Evolutionary conservation across 805 yeast genomes (phyloP).

Genomic region (Metschnikowia santaceciliae): DNA sequence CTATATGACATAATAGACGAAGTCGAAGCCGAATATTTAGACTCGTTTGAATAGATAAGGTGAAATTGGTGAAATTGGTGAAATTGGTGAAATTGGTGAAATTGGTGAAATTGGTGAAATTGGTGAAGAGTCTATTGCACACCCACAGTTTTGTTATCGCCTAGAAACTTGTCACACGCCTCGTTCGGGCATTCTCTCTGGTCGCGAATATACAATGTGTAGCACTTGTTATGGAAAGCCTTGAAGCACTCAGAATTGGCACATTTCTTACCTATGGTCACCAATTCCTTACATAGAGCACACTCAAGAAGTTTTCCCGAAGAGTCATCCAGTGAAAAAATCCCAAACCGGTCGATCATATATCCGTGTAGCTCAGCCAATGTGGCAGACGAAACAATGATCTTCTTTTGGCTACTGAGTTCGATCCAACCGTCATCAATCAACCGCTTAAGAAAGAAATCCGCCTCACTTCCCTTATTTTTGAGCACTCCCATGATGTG

Average conservation of each 20-base stretch:
- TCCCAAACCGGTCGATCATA: constrained; percentile 42
- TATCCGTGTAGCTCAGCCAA: constrained; percentile 46
- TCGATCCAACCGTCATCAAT: constrained; percentile 54
- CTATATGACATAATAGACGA: constrained; percentile 85
- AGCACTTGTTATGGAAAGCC: constrained; percentile 50
- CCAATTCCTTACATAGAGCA: constrained; percentile 48
- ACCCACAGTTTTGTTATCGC: constrained; percentile 3
- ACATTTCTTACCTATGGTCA: constrained; percentile 45
- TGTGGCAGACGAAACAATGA: constrained; percentile 39
- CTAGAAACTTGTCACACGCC: constrained; percentile 6
- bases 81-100: background rate
- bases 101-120: no score
- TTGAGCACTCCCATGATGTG: constrained; percentile 22
- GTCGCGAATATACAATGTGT: constrained; percentile 34
- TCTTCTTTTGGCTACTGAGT: constrained; percentile 24
- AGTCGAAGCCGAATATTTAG: constrained; percentile 59
- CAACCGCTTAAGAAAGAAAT: constrained; percentile 34
- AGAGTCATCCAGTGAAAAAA: constrained; percentile 11
- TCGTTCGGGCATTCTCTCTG: constrained; percentile 17
- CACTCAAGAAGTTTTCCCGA: constrained; percentile 44
- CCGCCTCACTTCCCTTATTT: constrained; percentile 34
- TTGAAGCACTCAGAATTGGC: constrained; percentile 25
- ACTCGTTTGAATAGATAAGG: constrained; percentile 32
- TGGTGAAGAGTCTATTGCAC: background rate
- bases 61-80: background rate